Conservation (phyloP, 2,329 filamentous ascomycete genomes). For the Monilinia fructigena region DNA sequence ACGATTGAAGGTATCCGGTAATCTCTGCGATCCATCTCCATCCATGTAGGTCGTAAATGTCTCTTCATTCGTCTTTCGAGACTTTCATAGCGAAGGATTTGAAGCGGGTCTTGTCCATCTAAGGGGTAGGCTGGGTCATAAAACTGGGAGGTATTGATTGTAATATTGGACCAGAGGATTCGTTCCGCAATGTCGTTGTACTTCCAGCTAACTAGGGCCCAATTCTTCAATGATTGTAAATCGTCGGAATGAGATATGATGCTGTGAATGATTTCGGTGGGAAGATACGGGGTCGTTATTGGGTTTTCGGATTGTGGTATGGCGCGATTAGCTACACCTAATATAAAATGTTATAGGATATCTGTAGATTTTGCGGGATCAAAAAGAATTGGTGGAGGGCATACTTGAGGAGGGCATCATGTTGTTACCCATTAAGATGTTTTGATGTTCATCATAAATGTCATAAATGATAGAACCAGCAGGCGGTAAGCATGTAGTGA, state of each 20-base stretch:
- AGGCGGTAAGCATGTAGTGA: constrained; percentile 11
- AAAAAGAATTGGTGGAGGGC: background rate
- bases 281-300: constrained; percentile 18
- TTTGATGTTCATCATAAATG: constrained; percentile 19
- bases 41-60: background rate
- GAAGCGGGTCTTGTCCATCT: constrained; percentile 17
- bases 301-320: constrained; percentile 17
- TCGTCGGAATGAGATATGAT: constrained; percentile 22
- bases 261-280: constrained; percentile 19
- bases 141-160: constrained; percentile 22
- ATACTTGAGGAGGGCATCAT: constrained; percentile 13
- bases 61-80: background rate
- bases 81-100: constrained; percentile 18
- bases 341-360: background rate
- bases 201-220: constrained; percentile 17
- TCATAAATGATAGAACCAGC: constrained; percentile 15
- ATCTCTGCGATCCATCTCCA: constrained; percentile 4
- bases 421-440: constrained; percentile 9
- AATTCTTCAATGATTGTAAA: constrained; percentile 23
- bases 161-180: constrained; percentile 23
- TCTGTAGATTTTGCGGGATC: background rate
- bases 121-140: constrained; percentile 18
- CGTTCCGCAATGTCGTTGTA: constrained; percentile 21
- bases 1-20: constrained; percentile 18
- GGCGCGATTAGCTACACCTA: constrained; percentile 12